Conservation (phyloP, 257 asterid genomes). For the Nicotiana undulata region DNA sequence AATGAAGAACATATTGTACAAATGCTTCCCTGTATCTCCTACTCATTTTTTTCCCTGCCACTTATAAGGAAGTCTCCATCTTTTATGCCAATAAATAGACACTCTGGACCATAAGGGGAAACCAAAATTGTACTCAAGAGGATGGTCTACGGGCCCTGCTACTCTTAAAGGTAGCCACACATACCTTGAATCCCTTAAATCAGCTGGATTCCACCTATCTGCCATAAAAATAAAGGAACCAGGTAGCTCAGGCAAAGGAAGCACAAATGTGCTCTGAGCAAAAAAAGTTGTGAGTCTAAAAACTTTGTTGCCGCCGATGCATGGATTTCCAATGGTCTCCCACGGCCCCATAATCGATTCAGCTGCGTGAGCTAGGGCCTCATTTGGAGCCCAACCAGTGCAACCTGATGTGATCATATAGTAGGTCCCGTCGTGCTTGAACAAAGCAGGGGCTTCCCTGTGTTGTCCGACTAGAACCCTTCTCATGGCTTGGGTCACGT, state of each 20-base stretch:
- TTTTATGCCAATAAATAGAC: constrained; percentile 85
- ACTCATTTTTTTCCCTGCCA: constrained; percentile 29
- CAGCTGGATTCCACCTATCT: constrained; percentile 93
- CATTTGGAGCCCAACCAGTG: constrained; percentile 96
- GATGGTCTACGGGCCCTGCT: constrained; percentile 74
- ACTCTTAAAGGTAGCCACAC: constrained; percentile 84
- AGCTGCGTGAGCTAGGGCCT: constrained; percentile 87
- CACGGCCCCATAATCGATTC: constrained; percentile 92
- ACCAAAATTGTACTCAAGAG: constrained; percentile 75
- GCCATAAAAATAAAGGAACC: constrained; percentile 82
- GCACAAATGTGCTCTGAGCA: constrained; percentile 76
- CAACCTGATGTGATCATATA: constrained; percentile 99
- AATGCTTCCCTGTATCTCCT: background rate
- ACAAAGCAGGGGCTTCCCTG: constrained; percentile 94
- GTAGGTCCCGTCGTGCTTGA: constrained; percentile 70
- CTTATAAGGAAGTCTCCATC: constrained; percentile 76
- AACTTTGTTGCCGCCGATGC: constrained; percentile 82
- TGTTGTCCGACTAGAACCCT: constrained; percentile 76
- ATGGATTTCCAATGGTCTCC: constrained; percentile 91
- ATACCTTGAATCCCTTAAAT: constrained; percentile 82
- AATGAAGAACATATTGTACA: background rate
- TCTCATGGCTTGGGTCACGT: constrained; percentile 36
- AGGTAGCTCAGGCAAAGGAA: constrained; percentile 62
- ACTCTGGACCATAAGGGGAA: constrained; percentile 93
- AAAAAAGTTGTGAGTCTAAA: constrained; percentile 61